phyloP scores from a whole-genome alignment of 164 flowering plant genomes.

The Stephania yunnanensis region DNA sequence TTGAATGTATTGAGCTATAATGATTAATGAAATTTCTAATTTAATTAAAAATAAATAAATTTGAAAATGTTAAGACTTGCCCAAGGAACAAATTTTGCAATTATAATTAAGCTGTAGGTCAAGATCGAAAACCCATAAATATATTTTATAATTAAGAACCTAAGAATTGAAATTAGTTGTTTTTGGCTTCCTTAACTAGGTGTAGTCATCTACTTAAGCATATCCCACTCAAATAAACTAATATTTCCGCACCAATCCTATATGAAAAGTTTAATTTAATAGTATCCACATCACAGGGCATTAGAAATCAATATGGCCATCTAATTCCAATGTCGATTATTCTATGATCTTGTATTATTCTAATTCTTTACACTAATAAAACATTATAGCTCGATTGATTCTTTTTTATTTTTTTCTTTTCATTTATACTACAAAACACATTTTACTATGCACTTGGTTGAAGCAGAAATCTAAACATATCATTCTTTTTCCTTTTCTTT shows the following conservation, averaged over 20 bases:
- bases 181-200: not conserved
- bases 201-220: not conserved
- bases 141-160: too few relatives aligned
- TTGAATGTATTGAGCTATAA: too few relatives aligned
- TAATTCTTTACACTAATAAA: not conserved
- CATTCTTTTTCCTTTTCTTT: too few relatives aligned
- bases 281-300: not conserved
- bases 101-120: too few relatives aligned
- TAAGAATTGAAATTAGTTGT: not conserved
- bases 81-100: too few relatives aligned
- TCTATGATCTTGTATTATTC: not conserved
- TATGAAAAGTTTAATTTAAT: not conserved
- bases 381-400: not conserved
- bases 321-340: not conserved
- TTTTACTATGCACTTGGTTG: too few relatives aligned
- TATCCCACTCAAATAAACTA: conserved; percentile 1
- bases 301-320: not conserved
- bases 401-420: not conserved
- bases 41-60: too few relatives aligned
- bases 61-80: too few relatives aligned
- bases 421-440: not conserved
- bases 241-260: not conserved
- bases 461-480: too few relatives aligned
- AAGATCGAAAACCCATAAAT: too few relatives aligned
- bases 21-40: too few relatives aligned